A percentile compares a stretch with the other conserved stretches of the same genome.
Conservation (phyloP, 2,329 filamentous ascomycete species). For the Alternaria panax region DNA sequence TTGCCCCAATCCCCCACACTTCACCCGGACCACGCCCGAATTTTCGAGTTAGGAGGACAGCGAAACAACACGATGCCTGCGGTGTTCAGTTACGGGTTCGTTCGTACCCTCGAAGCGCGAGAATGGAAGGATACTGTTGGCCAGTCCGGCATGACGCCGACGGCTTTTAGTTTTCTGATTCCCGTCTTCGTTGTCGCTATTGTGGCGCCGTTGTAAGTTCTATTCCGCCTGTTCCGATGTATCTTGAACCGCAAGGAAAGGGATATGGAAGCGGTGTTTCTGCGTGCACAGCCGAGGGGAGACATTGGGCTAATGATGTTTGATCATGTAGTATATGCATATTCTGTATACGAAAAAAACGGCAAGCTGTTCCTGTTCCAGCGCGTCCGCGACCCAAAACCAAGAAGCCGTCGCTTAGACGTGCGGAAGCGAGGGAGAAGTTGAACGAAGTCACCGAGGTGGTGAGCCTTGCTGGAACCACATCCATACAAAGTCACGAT, state of each 20-base stretch:
- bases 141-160: conserved; percentile 34
- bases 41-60: neutral
- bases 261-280: neutral
- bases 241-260: neutral
- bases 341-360: conserved; percentile 30
- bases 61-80: conserved; percentile 18
- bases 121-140: conserved; percentile 28
- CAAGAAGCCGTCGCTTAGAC: conserved; percentile 28
- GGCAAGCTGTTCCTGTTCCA: conserved; percentile 11
- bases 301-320: neutral
- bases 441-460: conserved; percentile 34
- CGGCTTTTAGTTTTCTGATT: conserved; percentile 39
- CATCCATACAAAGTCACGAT: neutral
- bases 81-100: conserved; percentile 6
- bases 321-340: conserved; percentile 24
- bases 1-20: neutral
- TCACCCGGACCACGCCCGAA: neutral
- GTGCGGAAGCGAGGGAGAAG: conserved; percentile 32
- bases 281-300: neutral
- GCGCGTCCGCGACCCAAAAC: conserved; percentile 1
- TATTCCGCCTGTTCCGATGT: neutral
- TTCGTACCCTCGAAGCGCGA: conserved; percentile 13
- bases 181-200: conserved; percentile 40
- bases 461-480: conserved; percentile 6
- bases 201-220: conserved; percentile 39